A percentile compares a stretch with the other conserved stretches of the same genome.
Conservation (phyloP, 768 basidiomycete species). For the Mycena chlorophos region DNA sequence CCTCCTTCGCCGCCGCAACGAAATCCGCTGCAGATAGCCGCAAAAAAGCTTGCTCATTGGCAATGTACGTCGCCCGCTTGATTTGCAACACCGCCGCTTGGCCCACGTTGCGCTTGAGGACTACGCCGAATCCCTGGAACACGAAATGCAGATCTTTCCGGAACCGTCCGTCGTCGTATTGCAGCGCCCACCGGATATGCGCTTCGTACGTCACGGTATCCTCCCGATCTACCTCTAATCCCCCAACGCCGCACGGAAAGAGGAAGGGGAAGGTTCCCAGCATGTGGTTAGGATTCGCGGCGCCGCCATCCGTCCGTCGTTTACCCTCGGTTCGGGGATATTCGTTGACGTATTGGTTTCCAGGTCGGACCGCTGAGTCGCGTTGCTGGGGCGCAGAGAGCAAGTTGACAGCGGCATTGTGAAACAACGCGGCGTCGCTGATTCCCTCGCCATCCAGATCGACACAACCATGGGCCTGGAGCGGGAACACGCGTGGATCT, state of each 20-base stretch:
- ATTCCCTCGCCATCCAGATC: not conserved
- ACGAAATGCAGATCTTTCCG: slow-evolving; percentile 7
- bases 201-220: slow-evolving; percentile 18
- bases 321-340: slow-evolving; percentile 21
- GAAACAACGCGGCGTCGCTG: not conserved
- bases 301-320: slow-evolving; percentile 24
- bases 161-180: slow-evolving; percentile 33
- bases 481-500: not conserved
- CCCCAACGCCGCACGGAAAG: slow-evolving; percentile 39
- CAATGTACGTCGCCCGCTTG: not conserved
- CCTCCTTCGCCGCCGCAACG: slow-evolving; percentile 34
- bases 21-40: not conserved
- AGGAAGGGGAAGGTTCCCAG: slow-evolving; percentile 32
- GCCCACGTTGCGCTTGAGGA: not conserved
- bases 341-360: slow-evolving; percentile 31
- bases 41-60: not conserved
- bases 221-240: slow-evolving; percentile 25
- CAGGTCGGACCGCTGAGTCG: slow-evolving; percentile 15
- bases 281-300: slow-evolving; percentile 29
- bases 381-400: not conserved
- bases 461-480: slow-evolving; percentile 2
- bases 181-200: slow-evolving; percentile 31
- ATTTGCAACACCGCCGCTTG: not conserved
- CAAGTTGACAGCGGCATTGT: not conserved
- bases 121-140: not conserved